Base-by-base conservation (phyloP, 208 protist species). In the Trypanosoma mega region DNA sequence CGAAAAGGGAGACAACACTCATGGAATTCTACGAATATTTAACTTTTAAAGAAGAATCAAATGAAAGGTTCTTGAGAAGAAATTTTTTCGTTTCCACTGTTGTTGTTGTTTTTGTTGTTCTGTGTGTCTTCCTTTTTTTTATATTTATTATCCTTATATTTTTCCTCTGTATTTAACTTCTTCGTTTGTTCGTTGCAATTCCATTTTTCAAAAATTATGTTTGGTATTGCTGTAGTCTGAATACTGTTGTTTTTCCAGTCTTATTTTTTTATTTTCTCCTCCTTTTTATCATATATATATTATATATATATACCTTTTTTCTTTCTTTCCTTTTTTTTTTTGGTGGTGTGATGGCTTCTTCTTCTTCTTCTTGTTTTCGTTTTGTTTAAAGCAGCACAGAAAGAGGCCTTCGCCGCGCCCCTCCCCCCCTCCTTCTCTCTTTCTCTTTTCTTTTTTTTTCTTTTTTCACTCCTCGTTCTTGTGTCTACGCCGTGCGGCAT, bases 401-500 rank as follows among this genome's bases (percentile, higher is more conserved):
- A n/a, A n/a, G n/a, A n/a, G n/a, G n/a, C n/a, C n/a, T n/a, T n/a
- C n/a, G n/a, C n/a, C n/a, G n/a, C n/a, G n/a, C n/a, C n/a, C n/a
- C n/a, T n/a, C n/a, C n/a, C n/a, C n/a, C n/a, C n/a, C n/a, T n/a
- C n/a, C n/a, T n/a, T n/a, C n/a, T n/a, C n/a, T n/a, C n/a, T n/a
- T n/a, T n/a, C n/a, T n/a, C 16, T 55, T 55, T 55, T 55, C 51
- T 53, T 48, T 61, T 11, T 27, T 53, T 36, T 69, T 37, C 20
- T 55, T 30, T 27, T 57, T 18, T 37, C 54, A 18, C 54, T 34
- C 20, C 18, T 71, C 6, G 59, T 50, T 23, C 53, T 77, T 11
- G 11, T 74, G 27, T 58, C 62, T 16, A 55, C 71, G 27, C 34
- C 1, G 16, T 27, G 36, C 4, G n/a, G 8, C 21, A 78, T 73